Percentiles rank a stretch among this genome's conserved stretches.
Evolutionary conservation across 208 protist species (phyloP).

Genomic region (Acanthamoeba castellanii): DNA sequence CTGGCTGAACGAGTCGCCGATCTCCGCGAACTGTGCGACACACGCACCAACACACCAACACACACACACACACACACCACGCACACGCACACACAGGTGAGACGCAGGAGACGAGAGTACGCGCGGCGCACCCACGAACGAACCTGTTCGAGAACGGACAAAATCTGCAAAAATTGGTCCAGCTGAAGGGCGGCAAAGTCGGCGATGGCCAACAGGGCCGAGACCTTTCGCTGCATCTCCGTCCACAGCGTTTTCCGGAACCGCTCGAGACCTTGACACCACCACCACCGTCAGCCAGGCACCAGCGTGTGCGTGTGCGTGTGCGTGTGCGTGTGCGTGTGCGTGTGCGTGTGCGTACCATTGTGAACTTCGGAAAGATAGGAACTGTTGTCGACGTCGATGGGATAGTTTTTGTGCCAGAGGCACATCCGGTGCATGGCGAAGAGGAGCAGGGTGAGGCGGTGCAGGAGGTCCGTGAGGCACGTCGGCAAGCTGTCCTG

Average conservation of each 20-base stretch:
- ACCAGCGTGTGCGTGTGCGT: neutral
- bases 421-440: slow-evolving; percentile 46
- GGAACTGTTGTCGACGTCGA: neutral
- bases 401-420: neutral
- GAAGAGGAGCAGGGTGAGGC: slow-evolving; percentile 52
- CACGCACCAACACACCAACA: neutral
- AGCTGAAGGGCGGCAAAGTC: slow-evolving; percentile 58
- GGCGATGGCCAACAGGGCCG: slow-evolving; percentile 35
- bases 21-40: slow-evolving; percentile 20
- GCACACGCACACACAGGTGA: neutral
- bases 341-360: neutral
- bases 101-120: neutral
- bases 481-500: slow-evolving; percentile 34
- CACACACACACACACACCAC: neutral
- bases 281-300: neutral
- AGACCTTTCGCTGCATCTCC: slow-evolving; percentile 65
- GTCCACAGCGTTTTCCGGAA: slow-evolving; percentile 59
- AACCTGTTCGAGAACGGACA: slow-evolving; percentile 47
- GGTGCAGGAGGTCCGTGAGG: slow-evolving; percentile 13
- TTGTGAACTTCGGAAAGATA: neutral
- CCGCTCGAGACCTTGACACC: neutral
- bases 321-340: no score
- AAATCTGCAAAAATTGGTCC: slow-evolving; percentile 56
- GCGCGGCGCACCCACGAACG: neutral
- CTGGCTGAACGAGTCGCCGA: slow-evolving; percentile 55